A percentile compares a stretch with the other conserved stretches of the same genome.
These are phyloP conservation scores for Inonotus hispidus DNA, from an alignment of 1,284 basidiomycete genomes.

Conservation along the genomic window DNA sequence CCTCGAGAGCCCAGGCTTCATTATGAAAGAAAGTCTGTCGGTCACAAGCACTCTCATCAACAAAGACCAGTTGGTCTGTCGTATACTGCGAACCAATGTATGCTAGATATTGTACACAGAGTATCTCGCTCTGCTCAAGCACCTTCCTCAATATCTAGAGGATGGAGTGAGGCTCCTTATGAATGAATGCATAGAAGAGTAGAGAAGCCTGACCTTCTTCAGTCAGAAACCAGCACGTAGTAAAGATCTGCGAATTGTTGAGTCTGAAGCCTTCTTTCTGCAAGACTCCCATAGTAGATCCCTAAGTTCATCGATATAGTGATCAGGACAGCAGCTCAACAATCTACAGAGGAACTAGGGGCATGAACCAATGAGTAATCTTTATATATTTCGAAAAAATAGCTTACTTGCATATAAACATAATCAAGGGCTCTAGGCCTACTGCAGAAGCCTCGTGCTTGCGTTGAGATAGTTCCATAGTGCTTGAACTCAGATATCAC, in stretches of 20 bases:
- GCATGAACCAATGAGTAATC: background rate
- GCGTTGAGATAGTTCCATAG: background rate
- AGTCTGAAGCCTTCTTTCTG: constrained; percentile 14
- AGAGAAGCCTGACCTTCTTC: constrained; percentile 24
- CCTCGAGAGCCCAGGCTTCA: constrained; percentile 29
- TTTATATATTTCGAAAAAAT: background rate
- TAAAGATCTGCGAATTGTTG: constrained; percentile 24
- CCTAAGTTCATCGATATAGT: constrained; percentile 18
- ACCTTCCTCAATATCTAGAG: constrained; percentile 26
- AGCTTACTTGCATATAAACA: background rate
- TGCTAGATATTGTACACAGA: constrained; percentile 20
- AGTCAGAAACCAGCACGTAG: constrained; percentile 19
- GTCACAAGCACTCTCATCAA: constrained; percentile 30
- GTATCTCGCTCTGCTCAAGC: constrained; percentile 23
- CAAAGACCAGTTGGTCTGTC: constrained; percentile 31
- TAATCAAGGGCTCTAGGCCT: background rate
- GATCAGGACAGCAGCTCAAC: background rate
- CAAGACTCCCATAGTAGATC: constrained; percentile 12
- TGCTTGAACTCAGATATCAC: background rate
- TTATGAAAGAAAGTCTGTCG: constrained; percentile 23
- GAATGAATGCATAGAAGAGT: background rate
- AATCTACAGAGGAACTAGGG: background rate
- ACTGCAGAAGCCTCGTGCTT: background rate
- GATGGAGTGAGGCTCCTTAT: background rate
- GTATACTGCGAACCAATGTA: constrained; percentile 24